Conservation (phyloP, 2,329 filamentous ascomycete genomes). For the Pseudocercospora ulei region DNA sequence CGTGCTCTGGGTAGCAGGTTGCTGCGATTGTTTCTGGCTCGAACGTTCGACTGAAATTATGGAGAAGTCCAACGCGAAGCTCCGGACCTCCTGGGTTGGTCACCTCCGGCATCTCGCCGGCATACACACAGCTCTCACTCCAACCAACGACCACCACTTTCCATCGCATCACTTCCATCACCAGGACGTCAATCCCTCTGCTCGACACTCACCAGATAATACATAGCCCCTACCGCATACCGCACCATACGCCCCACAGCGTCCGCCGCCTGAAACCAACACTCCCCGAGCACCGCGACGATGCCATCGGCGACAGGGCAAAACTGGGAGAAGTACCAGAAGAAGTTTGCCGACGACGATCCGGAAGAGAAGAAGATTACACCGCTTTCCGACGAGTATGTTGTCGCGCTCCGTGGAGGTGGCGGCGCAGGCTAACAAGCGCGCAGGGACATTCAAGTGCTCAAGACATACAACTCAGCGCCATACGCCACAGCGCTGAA, state of each 20-base stretch:
- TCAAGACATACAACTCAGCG: conserved; percentile 96
- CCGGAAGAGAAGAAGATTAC: conserved; percentile 99
- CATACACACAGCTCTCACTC: conserved; percentile 2
- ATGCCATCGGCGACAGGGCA: conserved; percentile 90
- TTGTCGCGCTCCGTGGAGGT: conserved; percentile 33
- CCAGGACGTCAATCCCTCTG: no score
- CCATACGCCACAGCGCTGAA: conserved; percentile 89
- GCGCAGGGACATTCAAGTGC: conserved; percentile 87
- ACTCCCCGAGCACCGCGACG: conserved; percentile 25
- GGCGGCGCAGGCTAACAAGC: conserved; percentile 13
- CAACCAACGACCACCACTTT: conserved; percentile 1
- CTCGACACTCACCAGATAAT: no score
- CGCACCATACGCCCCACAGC: neutral
- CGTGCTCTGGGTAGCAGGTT: no score
- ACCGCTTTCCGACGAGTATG: conserved; percentile 85
- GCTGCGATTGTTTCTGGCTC: neutral
- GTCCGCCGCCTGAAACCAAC: neutral
- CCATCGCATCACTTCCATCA: neutral
- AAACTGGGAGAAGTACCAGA: conserved; percentile 98
- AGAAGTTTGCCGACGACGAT: conserved; percentile 93
- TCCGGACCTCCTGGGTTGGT: no score
- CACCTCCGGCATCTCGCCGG: conserved; percentile 3
- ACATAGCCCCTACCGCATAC: neutral
- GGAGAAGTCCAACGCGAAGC: no score
- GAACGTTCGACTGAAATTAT: no score